phyloP scores from a whole-genome alignment of 169 alveolate species.

The Eimeria sp. region DNA sequence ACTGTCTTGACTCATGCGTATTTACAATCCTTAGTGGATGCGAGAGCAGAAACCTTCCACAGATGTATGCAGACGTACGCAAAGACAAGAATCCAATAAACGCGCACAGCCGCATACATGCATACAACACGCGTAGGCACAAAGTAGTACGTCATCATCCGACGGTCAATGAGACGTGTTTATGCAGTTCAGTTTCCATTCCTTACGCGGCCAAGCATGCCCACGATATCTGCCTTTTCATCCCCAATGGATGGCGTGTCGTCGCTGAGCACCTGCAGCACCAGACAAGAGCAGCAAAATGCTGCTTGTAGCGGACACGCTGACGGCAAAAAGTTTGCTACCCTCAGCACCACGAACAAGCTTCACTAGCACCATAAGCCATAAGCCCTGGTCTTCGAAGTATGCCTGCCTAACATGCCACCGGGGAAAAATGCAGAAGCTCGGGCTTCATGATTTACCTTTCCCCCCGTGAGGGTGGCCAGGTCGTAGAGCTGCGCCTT shows the following conservation, averaged over 20 bases:
- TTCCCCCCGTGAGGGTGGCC: constrained; percentile 98
- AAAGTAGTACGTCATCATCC: not conserved
- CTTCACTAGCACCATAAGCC: not conserved
- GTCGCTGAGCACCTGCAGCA: constrained; percentile 64
- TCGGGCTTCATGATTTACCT: constrained; percentile 84
- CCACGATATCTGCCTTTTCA: constrained; percentile 39
- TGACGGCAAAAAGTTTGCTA: not conserved
- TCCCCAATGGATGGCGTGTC: constrained; percentile 62
- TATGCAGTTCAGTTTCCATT: not conserved
- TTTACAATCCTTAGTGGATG: not conserved
- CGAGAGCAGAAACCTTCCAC: not conserved
- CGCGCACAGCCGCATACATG: not conserved
- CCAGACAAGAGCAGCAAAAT: not conserved
- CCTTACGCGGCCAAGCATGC: constrained; percentile 56
- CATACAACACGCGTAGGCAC: not conserved
- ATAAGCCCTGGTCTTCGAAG: not conserved
- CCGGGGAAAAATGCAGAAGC: not conserved
- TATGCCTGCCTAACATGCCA: not conserved
- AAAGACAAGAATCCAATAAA: not conserved
- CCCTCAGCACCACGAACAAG: not conserved
- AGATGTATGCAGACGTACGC: not conserved
- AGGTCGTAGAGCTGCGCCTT: constrained; percentile 97
- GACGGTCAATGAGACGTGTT: not conserved
- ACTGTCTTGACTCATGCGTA: not conserved
- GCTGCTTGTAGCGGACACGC: not conserved